Conservation (phyloP, 495 filamentous ascomycete species). For the Lichina pygmaea region DNA sequence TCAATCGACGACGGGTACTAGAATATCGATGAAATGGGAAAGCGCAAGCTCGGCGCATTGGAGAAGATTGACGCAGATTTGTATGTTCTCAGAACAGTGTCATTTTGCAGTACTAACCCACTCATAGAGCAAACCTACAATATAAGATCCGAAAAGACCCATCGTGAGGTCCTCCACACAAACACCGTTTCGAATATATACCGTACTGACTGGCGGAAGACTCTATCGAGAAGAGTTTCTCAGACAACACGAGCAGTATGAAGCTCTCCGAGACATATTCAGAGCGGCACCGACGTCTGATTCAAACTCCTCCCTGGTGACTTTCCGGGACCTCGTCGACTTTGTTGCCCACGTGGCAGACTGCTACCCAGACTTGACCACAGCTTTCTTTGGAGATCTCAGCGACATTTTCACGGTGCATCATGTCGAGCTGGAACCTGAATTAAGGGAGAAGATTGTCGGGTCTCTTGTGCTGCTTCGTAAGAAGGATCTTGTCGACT, state of each 20-base stretch:
- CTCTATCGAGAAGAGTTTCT: constrained; percentile 72
- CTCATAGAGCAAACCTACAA: constrained; percentile 47
- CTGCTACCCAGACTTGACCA: constrained; percentile 62
- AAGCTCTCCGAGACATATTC: constrained; percentile 73
- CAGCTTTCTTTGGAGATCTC: constrained; percentile 53
- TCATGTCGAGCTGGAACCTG: constrained; percentile 51
- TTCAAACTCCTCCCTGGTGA: constrained; percentile 47
- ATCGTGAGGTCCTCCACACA: constrained; percentile 20
- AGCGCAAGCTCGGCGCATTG: constrained; percentile 67
- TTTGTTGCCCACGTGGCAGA: constrained; percentile 82
- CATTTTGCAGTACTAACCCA: constrained; percentile 2
- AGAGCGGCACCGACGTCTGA: constrained; percentile 50
- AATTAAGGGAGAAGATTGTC: constrained; percentile 81
- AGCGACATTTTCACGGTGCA: constrained; percentile 53
- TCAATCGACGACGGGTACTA: too few species aligned
- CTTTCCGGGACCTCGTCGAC: constrained; percentile 63
- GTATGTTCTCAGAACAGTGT: constrained; percentile 13
- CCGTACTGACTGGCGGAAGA: constrained; percentile 11
- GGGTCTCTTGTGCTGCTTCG: constrained; percentile 66
- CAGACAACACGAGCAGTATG: constrained; percentile 79
- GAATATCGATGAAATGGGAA: constrained; percentile 27
- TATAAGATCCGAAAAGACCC: constrained; percentile 74
- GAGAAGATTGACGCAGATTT: constrained; percentile 89
- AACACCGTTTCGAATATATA: background rate
- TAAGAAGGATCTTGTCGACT: constrained; percentile 80